Percentiles rank a stretch among this genome's conserved stretches.
phyloP scores from a whole-genome alignment of 805 yeast species.

The Saccharomycopsis babjevae region DNA sequence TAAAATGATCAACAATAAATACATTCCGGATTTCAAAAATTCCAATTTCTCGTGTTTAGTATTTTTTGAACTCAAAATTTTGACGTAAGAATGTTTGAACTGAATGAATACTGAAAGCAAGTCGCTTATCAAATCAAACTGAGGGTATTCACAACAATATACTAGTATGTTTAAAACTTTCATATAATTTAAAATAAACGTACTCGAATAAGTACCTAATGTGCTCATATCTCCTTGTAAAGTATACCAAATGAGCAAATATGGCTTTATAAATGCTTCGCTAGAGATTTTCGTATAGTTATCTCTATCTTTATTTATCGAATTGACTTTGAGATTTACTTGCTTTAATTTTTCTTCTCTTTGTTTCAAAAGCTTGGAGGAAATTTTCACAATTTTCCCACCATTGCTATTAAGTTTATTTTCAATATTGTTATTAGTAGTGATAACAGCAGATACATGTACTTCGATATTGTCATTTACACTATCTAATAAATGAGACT shows the following conservation, averaged over 20 bases:
- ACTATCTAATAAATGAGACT: constrained; percentile 3
- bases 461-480: constrained; percentile 1
- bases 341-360: constrained; percentile 3
- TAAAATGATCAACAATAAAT: constrained; percentile 9
- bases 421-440: not conserved
- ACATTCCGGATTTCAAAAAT: constrained; percentile 11
- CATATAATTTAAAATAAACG: constrained; percentile 5
- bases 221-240: constrained; percentile 1
- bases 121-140: not conserved
- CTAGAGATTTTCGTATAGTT: constrained; percentile 5
- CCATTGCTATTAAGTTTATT: constrained; percentile 1
- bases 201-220: constrained; percentile 10
- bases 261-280: constrained; percentile 11
- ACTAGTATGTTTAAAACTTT: constrained; percentile 11
- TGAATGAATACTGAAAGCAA: not conserved
- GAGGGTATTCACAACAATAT: constrained; percentile 10
- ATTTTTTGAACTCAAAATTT: not conserved
- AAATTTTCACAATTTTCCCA: constrained; percentile 15
- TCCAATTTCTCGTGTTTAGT: constrained; percentile 6
- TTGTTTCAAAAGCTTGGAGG: constrained; percentile 12
- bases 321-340: not conserved
- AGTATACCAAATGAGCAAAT: constrained; percentile 9
- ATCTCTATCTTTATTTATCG: not conserved
- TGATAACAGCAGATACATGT: not conserved
- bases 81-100: not conserved